These are phyloP conservation scores for Fusarium chuoi DNA, from an alignment of 2,329 filamentous ascomycete genomes.

Conservation along the genomic window DNA sequence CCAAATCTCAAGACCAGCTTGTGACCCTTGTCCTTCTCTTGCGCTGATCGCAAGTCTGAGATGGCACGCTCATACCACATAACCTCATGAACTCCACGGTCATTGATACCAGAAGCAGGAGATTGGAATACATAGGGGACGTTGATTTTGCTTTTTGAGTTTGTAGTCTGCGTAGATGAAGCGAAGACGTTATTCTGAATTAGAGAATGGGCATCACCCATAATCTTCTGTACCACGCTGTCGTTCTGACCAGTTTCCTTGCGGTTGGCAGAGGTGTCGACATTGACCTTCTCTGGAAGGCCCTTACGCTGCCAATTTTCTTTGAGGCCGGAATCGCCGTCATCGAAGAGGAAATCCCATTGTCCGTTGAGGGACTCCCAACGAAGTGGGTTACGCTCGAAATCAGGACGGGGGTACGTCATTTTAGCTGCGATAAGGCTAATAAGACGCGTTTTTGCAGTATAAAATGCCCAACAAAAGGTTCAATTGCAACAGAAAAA, in stretches of 20 bases:
- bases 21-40: constrained; percentile 54
- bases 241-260: constrained; percentile 49
- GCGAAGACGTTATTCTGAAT: constrained; percentile 57
- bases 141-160: constrained; percentile 63
- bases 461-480: neutral
- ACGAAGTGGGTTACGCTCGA: constrained; percentile 62
- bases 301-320: constrained; percentile 64
- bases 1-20: constrained; percentile 65
- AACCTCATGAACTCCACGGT: constrained; percentile 72
- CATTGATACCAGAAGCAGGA: constrained; percentile 69
- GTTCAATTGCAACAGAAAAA: neutral
- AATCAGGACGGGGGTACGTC: constrained; percentile 73
- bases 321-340: constrained; percentile 66
- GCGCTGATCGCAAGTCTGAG: constrained; percentile 57
- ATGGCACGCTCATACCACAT: constrained; percentile 72
- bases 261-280: constrained; percentile 37
- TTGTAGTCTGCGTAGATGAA: constrained; percentile 42
- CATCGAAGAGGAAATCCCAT: constrained; percentile 74
- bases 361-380: constrained; percentile 71
- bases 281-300: constrained; percentile 56
- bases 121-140: constrained; percentile 75
- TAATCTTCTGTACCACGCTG: constrained; percentile 56
- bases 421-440: constrained; percentile 16
- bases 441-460: too few relatives aligned
- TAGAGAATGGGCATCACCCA: constrained; percentile 59